A percentile compares a stretch with the other conserved stretches of the same genome.
Conservation (phyloP, 441 rosid species). For the Flueggea neowawraea region DNA sequence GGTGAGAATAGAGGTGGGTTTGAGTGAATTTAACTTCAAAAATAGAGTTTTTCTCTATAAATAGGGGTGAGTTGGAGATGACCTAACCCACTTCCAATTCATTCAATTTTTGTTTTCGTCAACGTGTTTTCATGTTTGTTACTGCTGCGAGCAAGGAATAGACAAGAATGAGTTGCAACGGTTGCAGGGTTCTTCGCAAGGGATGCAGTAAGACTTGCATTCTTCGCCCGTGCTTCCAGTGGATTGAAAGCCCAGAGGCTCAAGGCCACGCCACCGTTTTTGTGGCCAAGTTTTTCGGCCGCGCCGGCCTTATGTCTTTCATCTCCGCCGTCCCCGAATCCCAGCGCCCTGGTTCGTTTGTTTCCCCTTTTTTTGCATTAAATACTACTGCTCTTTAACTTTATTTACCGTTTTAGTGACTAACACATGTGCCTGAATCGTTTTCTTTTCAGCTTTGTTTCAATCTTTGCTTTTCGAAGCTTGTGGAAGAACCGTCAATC, state of each 20-base stretch:
- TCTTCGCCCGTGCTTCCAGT: slow-evolving; percentile 52
- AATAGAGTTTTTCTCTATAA: too few species aligned
- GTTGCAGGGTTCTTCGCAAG: slow-evolving; percentile 61
- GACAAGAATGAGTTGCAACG: too few species aligned
- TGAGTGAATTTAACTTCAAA: too few species aligned
- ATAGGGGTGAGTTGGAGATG: too few species aligned
- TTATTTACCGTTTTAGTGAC: neutral
- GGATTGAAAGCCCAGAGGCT: slow-evolving; percentile 51
- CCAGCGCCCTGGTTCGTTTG: slow-evolving; percentile 47
- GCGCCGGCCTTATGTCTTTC: slow-evolving; percentile 62
- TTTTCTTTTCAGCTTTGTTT: slow-evolving; percentile 40
- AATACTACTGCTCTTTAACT: neutral
- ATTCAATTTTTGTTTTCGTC: too few species aligned
- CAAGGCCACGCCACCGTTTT: slow-evolving; percentile 67
- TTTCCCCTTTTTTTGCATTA: too few species aligned
- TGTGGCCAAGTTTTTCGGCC: slow-evolving; percentile 73
- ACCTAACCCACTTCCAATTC: too few species aligned
- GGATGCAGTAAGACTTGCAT: slow-evolving; percentile 54
- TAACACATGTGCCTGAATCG: too few species aligned
- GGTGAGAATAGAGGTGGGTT: too few species aligned
- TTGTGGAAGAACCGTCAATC: slow-evolving; percentile 60
- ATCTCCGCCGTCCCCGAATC: slow-evolving; percentile 45
- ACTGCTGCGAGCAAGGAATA: too few species aligned
- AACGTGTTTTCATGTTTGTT: too few species aligned
- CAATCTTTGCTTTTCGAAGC: slow-evolving; percentile 61